These are phyloP conservation scores for Aspergillus brasiliensis DNA, from an alignment of 2,329 filamentous ascomycete genomes.

Conservation along the genomic window DNA sequence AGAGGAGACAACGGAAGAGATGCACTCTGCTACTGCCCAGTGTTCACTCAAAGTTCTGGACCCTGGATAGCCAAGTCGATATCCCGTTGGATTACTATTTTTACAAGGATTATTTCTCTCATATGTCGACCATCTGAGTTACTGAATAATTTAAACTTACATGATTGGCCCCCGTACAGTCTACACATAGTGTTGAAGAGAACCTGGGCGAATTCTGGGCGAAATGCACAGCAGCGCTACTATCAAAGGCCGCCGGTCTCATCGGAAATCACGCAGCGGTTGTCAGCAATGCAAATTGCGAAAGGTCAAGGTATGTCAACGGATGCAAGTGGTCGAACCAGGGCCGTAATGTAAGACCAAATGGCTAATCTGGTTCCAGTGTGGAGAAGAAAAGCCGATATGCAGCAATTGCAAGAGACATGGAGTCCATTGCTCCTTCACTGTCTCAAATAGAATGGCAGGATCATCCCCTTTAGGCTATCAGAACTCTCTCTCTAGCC, in stretches of 20 bases:
- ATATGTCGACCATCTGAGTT: no score
- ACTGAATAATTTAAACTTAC: no score
- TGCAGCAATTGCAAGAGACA: conserved; percentile 30
- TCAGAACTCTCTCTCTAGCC: neutral
- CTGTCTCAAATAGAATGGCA: neutral
- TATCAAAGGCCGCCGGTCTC: conserved; percentile 21
- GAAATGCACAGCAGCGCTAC: neutral
- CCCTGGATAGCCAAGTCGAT: no score
- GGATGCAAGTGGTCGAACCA: neutral
- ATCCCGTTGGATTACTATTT: no score
- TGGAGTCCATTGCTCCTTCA: conserved; percentile 25
- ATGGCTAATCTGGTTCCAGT: conserved; percentile 16
- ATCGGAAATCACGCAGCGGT: conserved; percentile 30
- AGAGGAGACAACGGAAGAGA: no score
- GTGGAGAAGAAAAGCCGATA: conserved; percentile 29
- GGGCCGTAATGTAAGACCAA: neutral
- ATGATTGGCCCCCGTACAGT: no score
- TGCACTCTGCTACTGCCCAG: no score
- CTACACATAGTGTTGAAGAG: no score
- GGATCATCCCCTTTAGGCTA: neutral
- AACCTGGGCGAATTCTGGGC: no score
- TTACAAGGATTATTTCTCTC: no score
- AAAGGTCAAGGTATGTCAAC: conserved; percentile 30
- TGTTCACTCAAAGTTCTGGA: no score
- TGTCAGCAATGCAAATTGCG: conserved; percentile 31